phyloP scores from a whole-genome alignment of 2,329 filamentous ascomycete species.

The Beauveria australis region DNA sequence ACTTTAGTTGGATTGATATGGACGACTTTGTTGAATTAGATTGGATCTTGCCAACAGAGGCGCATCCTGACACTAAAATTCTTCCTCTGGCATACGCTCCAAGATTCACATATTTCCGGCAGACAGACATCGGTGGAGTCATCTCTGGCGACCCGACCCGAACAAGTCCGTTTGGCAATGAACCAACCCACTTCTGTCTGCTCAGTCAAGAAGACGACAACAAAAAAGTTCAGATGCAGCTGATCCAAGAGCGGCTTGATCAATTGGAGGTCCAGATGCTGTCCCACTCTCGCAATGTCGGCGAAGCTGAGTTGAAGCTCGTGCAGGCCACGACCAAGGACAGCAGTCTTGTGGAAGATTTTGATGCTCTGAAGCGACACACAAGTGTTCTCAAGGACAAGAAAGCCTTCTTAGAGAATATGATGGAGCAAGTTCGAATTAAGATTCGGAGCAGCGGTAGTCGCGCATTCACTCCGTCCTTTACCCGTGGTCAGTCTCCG shows the following conservation, averaged over 20 bases:
- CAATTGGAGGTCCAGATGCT: slow-evolving; percentile 72
- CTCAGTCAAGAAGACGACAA: slow-evolving; percentile 91
- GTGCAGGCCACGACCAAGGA: slow-evolving; percentile 44
- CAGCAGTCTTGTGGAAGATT: slow-evolving; percentile 44
- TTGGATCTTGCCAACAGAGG: slow-evolving; percentile 85
- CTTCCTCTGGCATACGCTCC: slow-evolving; percentile 86
- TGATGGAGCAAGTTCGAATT: slow-evolving; percentile 42
- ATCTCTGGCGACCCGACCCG: slow-evolving; percentile 74
- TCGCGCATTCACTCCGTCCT: slow-evolving; percentile 16
- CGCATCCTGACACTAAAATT: slow-evolving; percentile 89
- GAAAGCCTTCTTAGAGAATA: slow-evolving; percentile 49
- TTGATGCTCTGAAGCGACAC: slow-evolving; percentile 51
- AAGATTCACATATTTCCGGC: slow-evolving; percentile 93
- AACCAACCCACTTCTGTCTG: slow-evolving; percentile 89
- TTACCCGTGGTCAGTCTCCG: background rate
- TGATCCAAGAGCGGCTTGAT: slow-evolving; percentile 73
- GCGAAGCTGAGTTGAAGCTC: slow-evolving; percentile 65
- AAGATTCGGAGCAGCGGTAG: slow-evolving; percentile 24
- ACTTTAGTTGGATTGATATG: slow-evolving; percentile 97
- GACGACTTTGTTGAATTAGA: slow-evolving; percentile 98
- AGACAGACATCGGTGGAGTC: slow-evolving; percentile 81
- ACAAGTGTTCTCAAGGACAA: slow-evolving; percentile 49
- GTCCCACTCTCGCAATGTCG: slow-evolving; percentile 62
- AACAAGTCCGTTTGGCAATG: slow-evolving; percentile 84
- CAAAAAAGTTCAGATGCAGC: slow-evolving; percentile 73